phyloP scores from a whole-genome alignment of 164 flowering plant species.

The Amborella trichopoda region DNA sequence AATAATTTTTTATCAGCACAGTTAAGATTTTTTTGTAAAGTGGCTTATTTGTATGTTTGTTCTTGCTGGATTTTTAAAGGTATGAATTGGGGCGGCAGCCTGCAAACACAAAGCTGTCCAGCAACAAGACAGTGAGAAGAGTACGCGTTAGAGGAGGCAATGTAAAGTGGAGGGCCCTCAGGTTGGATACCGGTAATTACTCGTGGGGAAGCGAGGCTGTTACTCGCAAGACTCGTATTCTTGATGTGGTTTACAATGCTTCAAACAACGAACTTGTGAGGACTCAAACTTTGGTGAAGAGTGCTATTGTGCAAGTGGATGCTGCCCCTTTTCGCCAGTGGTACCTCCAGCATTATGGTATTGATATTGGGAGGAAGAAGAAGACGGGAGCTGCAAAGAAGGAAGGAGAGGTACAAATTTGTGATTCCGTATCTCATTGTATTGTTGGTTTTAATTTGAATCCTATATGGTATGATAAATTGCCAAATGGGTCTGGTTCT shows the following conservation, averaged over 20 bases:
- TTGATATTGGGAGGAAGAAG: slow-evolving; percentile 8
- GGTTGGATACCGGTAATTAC: slow-evolving; percentile 8
- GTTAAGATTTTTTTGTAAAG: too few species aligned
- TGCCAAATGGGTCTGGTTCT: too few species aligned
- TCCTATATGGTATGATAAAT: too few species aligned
- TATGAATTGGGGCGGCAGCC: slow-evolving; percentile 8
- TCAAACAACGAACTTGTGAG: slow-evolving; percentile 10
- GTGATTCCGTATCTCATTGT: too few species aligned
- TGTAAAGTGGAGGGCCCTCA: slow-evolving; percentile 8
- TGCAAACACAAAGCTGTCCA: slow-evolving; percentile 7
- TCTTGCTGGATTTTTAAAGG: not conserved
- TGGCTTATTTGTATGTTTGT: too few species aligned
- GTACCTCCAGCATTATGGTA: slow-evolving; percentile 8
- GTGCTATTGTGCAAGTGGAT: slow-evolving; percentile 8
- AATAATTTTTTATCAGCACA: too few species aligned
- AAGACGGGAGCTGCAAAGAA: slow-evolving; percentile 2
- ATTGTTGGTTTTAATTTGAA: too few species aligned
- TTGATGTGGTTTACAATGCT: slow-evolving; percentile 9
- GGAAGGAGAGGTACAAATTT: slow-evolving; percentile 6
- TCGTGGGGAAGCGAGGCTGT: slow-evolving; percentile 11
- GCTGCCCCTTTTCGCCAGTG: slow-evolving; percentile 8
- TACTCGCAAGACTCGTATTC: slow-evolving; percentile 6
- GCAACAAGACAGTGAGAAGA: slow-evolving; percentile 10
- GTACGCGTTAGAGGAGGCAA: slow-evolving; percentile 7
- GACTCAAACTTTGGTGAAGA: slow-evolving; percentile 7